These are phyloP conservation scores for Phytophthora aleatoria DNA, from an alignment of 352 stramenopile species.

Conservation along the genomic window DNA sequence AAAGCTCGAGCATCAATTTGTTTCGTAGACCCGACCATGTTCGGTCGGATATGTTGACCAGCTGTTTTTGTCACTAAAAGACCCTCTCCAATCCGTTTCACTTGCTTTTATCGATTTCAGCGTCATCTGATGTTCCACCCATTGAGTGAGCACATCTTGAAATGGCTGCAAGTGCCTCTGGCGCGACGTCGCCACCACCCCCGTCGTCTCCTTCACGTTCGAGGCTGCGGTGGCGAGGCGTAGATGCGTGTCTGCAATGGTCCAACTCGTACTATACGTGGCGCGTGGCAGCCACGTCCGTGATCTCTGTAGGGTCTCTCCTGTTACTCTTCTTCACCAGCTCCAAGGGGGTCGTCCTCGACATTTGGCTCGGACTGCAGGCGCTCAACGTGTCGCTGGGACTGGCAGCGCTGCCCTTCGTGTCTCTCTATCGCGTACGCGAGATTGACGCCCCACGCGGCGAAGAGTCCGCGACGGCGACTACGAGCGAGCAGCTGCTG, in stretches of 20 bases:
- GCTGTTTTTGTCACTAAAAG: background rate
- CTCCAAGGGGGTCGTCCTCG: constrained; percentile 37
- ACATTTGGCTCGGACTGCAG: constrained; percentile 57
- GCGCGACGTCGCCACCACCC: background rate
- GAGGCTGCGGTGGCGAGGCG: constrained; percentile 29
- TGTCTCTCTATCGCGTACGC: constrained; percentile 46
- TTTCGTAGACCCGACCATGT: constrained; percentile 17
- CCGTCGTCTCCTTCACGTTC: constrained; percentile 2
- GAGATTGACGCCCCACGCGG: background rate
- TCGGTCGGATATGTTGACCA: background rate
- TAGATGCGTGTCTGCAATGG: constrained; percentile 59
- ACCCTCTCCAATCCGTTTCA: constrained; percentile 2
- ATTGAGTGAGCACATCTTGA: constrained; percentile 1
- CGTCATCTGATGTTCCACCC: background rate
- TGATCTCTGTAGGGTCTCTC: constrained; percentile 51
- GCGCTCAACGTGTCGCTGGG: constrained; percentile 63
- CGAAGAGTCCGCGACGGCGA: constrained; percentile 1
- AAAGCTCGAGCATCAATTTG: constrained; percentile 1
- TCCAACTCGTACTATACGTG: constrained; percentile 79
- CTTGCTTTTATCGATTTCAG: constrained; percentile 3
- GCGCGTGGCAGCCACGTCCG: constrained; percentile 51
- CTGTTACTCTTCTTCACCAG: constrained; percentile 47
- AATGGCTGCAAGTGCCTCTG: constrained; percentile 17
- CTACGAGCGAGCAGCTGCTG: constrained; percentile 26
- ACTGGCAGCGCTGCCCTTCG: constrained; percentile 51